A percentile compares a stretch with the other conserved stretches of the same genome.
Conservation (phyloP, 1,284 basidiomycete species). For the Athelia sp. region DNA sequence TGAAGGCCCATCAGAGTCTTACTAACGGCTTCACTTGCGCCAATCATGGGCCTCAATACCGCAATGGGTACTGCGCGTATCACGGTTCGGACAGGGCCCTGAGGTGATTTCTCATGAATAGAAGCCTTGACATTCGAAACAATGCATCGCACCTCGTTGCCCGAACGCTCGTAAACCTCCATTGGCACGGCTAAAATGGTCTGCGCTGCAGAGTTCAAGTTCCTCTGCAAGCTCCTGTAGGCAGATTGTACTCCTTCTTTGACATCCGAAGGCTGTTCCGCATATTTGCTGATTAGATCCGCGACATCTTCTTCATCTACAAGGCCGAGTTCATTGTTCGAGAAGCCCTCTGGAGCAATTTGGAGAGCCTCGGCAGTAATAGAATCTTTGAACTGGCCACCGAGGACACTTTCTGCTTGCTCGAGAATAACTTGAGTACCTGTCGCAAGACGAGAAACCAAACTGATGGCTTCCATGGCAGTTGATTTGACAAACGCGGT, state of each 20-base stretch:
- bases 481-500: slow-evolving; percentile 91
- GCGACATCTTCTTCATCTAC: slow-evolving; percentile 39
- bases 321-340: slow-evolving; percentile 29
- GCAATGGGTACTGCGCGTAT: slow-evolving; percentile 96
- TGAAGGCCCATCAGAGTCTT: slow-evolving; percentile 92
- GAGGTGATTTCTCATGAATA: slow-evolving; percentile 1
- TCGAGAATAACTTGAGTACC: slow-evolving; percentile 97
- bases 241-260: slow-evolving; percentile 88
- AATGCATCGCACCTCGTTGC: slow-evolving; percentile 63
- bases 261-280: slow-evolving; percentile 82
- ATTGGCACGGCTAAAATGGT: slow-evolving; percentile 98
- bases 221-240: slow-evolving; percentile 79
- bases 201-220: slow-evolving; percentile 91
- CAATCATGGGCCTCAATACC: slow-evolving; percentile 94
- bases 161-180: slow-evolving; percentile 95
- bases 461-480: slow-evolving; percentile 89
- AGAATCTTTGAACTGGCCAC: slow-evolving; percentile 64
- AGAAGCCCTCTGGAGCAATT: slow-evolving; percentile 22
- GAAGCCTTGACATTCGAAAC: not conserved
- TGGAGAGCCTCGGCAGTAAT: slow-evolving; percentile 66
- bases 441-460: slow-evolving; percentile 92
- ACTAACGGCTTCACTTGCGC: slow-evolving; percentile 92
- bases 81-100: slow-evolving; percentile 90
- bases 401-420: slow-evolving; percentile 90
- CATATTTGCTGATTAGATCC: slow-evolving; percentile 81